Evolutionary conservation across 1,139 yeast species (phyloP), one percentile per base, ranked within the genome.

Genomic region (Blastobotrys arbuscula): DNA sequence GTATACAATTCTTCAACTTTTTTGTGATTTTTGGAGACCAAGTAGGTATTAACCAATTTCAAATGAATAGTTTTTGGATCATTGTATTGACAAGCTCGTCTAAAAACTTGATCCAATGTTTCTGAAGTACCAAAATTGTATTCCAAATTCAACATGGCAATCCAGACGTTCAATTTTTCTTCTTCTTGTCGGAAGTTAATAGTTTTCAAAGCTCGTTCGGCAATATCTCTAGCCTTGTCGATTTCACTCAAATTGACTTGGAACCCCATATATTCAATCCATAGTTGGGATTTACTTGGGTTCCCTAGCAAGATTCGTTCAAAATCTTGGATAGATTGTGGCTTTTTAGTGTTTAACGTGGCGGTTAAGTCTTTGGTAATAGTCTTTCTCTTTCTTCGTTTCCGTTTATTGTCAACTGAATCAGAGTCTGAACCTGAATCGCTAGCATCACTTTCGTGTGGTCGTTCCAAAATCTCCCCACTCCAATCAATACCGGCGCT

Each of bases 181-280:
- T 81, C 83, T 67, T 94, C 98, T 63, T 90, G 97, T 61, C 97
- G 80, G 71, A 83, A 88, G 62, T 79, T 82, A 59, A 92, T 92
- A 9, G 95, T 84, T 71, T 86, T 87, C 62, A 92, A 76, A 3
- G 97, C 98, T 56, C 98, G 80, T 61, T 84, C 86, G 43, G 87
- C 97, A 58, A 92, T 80, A 66, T 87, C 96, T 59, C 98, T 81
- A 12, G 97, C 97, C 69, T 85, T 88, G 48, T 90, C 97, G 52
- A 89, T 73, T 66, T 92, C 98, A 72, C 96, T 85, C 56, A 92
- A 75, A 67, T 90, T 96, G 57, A 92, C 76, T 69, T 89, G 96
- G 84, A 90, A 92, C 2, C 97, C 92, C 97, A 94, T 92, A 69
- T 86, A 92, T 69, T 90, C 88, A 88, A 92, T 90, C 98, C 98